phyloP scores from a whole-genome alignment of 2,329 filamentous ascomycete genomes.

The Nakataea oryzae region DNA sequence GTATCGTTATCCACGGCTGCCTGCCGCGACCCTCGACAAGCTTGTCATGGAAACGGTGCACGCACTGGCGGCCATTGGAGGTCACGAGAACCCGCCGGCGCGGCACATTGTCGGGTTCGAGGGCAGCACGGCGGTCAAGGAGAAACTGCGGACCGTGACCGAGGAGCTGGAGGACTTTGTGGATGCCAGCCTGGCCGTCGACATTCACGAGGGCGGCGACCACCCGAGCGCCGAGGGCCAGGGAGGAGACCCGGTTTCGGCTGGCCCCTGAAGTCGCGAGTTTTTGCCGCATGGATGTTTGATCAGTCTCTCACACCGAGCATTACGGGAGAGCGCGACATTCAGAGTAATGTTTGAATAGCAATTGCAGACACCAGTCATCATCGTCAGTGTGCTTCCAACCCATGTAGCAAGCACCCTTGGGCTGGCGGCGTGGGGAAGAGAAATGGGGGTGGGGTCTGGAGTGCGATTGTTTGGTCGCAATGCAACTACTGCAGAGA shows the following conservation, averaged over 20 bases:
- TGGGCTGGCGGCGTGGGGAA: too few relatives aligned
- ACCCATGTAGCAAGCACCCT: too few relatives aligned
- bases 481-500: too few relatives aligned
- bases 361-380: too few relatives aligned
- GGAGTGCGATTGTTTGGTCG: too few relatives aligned
- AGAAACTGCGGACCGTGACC: constrained; percentile 92
- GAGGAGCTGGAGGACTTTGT: constrained; percentile 96
- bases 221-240: constrained; percentile 33
- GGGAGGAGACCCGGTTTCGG: neutral
- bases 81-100: constrained; percentile 90
- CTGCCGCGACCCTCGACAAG: constrained; percentile 55
- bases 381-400: too few relatives aligned
- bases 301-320: too few relatives aligned
- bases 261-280: neutral
- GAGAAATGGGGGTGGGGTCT: too few relatives aligned
- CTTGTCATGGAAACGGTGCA: constrained; percentile 84
- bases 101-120: constrained; percentile 90
- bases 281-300: neutral
- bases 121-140: constrained; percentile 77
- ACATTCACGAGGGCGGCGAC: constrained; percentile 50
- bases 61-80: constrained; percentile 82
- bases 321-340: neutral
- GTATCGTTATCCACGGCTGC: constrained; percentile 65
- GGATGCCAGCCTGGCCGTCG: constrained; percentile 76
- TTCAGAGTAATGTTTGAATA: neutral